phyloP scores from a whole-genome alignment of 257 asterid species.

The Catharanthus roseus region DNA sequence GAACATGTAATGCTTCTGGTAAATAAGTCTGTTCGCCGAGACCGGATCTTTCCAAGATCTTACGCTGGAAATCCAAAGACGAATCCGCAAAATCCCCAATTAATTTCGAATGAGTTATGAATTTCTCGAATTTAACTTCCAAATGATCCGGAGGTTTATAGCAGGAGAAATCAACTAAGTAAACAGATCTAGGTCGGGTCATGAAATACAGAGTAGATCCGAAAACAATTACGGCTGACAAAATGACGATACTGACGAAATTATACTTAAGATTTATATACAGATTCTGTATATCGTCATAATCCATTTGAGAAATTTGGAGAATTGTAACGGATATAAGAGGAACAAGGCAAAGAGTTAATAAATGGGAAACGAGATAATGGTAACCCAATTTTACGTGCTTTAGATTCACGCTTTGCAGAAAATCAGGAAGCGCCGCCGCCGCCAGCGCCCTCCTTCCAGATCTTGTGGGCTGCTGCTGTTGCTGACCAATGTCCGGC shows the following conservation, averaged over 20 bases:
- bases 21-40: conserved; percentile 40
- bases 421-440: conserved; percentile 17
- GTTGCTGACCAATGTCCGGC: neutral
- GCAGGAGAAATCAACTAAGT: conserved; percentile 39
- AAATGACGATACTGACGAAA: conserved; percentile 6
- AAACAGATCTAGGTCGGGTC: conserved; percentile 44
- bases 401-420: conserved; percentile 21
- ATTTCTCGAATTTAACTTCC: conserved; percentile 19
- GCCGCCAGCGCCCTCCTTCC: too few relatives aligned
- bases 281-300: conserved; percentile 18
- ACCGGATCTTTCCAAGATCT: conserved; percentile 36
- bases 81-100: conserved; percentile 32
- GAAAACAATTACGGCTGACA: conserved; percentile 21
- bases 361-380: conserved; percentile 24
- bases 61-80: conserved; percentile 39
- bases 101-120: conserved; percentile 33
- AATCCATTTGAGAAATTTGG: conserved; percentile 25
- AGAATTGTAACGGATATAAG: conserved; percentile 9
- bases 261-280: conserved; percentile 19
- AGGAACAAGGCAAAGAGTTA: conserved; percentile 20
- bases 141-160: conserved; percentile 33
- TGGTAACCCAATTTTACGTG: conserved; percentile 32
- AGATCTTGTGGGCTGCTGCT: neutral
- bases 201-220: conserved; percentile 25
- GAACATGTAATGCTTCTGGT: conserved; percentile 28